Percentiles rank a stretch among this genome's conserved stretches.
Conservation (phyloP, 192 early-diverging fungal species). For the Entomortierella parvispora region DNA sequence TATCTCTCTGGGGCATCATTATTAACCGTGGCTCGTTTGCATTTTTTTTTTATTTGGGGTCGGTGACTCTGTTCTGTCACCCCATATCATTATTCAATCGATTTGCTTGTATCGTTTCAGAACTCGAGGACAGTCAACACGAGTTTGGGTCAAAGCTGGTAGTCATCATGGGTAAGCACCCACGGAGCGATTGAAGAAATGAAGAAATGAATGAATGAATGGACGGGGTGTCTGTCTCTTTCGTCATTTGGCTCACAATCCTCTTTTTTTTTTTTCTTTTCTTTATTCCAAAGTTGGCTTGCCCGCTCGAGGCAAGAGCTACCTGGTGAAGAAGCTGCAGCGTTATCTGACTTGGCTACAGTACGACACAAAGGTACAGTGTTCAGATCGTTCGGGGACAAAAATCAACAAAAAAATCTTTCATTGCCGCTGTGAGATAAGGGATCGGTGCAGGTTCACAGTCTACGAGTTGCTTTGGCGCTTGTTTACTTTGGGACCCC, state of each 20-base stretch:
- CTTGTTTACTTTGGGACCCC: too few species aligned
- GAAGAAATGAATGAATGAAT: too few species aligned
- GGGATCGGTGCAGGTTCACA: too few species aligned
- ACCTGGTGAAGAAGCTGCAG: constrained; percentile 95
- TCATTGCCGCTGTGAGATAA: too few species aligned
- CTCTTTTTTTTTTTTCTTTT: constrained; percentile 1
- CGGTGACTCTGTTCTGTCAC: constrained; percentile 1
- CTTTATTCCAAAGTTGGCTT: constrained; percentile 73
- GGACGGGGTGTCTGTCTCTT: too few species aligned
- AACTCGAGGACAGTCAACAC: constrained; percentile 59
- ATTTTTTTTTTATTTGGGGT: neutral
- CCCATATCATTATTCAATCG: neutral
- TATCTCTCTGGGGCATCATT: neutral
- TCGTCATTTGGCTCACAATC: neutral
- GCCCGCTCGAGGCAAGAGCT: constrained; percentile 95
- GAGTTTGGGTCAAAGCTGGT: constrained; percentile 91
- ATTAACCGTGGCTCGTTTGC: neutral
- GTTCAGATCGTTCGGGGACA: neutral
- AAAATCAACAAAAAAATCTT: neutral
- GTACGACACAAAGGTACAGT: constrained; percentile 77
- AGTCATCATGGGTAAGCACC: constrained; percentile 86
- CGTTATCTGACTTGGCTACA: constrained; percentile 88
- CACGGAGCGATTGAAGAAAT: too few species aligned
- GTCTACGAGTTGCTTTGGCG: too few species aligned
- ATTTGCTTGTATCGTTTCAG: constrained; percentile 5